Evolutionary conservation across 257 asterid genomes (phyloP).

Genomic region (Schizonepeta tenuifolia): DNA sequence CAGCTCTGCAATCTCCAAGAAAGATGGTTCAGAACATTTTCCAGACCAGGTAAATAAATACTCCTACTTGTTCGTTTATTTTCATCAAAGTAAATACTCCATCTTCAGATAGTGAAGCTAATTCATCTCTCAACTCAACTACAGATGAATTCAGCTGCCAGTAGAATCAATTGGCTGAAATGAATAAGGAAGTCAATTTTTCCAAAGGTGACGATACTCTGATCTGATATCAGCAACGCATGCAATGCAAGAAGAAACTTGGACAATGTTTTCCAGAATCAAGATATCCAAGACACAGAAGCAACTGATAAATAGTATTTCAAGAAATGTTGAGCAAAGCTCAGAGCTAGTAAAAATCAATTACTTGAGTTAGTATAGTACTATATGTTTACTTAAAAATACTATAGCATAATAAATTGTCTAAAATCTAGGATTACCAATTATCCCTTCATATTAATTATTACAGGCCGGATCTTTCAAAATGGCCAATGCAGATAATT

Average conservation of each 20-base stretch:
- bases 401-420: too few species aligned
- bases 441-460: too few species aligned
- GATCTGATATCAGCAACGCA: too few species aligned
- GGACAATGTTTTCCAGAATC: neutral
- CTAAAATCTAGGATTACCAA: too few species aligned
- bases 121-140: neutral
- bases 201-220: too few species aligned
- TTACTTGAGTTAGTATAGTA: too few species aligned
- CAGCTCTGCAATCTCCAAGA: conserved; percentile 69
- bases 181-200: neutral
- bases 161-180: neutral
- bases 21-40: conserved; percentile 89
- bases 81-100: neutral
- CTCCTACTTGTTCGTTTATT: too few species aligned
- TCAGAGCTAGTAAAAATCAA: too few species aligned
- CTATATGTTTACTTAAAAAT: too few species aligned
- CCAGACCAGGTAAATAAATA: conserved; percentile 57
- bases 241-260: too few species aligned
- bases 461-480: too few species aligned
- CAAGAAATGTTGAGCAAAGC: neutral
- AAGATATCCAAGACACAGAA: neutral
- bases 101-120: neutral
- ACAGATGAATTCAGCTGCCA: neutral
- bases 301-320: neutral
- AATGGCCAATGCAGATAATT: too few species aligned